A percentile compares a stretch with the other conserved stretches of the same genome.
Evolutionary conservation across 345 rosid genomes (phyloP).

Genomic region (Salix dunnii): DNA sequence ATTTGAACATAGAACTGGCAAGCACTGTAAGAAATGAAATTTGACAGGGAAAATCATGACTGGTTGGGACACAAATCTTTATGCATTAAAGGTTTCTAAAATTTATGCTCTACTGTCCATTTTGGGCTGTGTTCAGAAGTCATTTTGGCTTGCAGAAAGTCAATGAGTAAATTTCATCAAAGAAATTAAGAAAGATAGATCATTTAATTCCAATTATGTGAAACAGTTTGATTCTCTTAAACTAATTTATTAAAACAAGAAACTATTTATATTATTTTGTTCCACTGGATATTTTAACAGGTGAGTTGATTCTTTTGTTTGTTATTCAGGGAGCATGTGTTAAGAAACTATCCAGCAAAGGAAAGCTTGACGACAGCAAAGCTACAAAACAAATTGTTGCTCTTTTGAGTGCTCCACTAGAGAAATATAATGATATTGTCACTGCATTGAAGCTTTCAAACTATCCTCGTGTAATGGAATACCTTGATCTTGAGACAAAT

Average conservation of each 20-base stretch:
- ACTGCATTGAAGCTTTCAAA: slow-evolving; percentile 84
- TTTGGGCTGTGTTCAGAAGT: background rate
- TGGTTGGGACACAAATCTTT: background rate
- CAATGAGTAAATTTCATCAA: background rate
- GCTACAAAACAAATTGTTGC: slow-evolving; percentile 93
- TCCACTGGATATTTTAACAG: slow-evolving; percentile 1
- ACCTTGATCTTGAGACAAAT: slow-evolving; percentile 82
- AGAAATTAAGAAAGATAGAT: background rate
- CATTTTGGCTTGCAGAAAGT: background rate
- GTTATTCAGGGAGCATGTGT: slow-evolving; percentile 84
- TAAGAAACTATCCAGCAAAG: slow-evolving; percentile 66
- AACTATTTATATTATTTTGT: background rate
- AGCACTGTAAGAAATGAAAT: background rate
- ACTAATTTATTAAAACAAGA: no score
- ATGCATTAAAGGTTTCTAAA: background rate
- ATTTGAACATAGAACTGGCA: background rate
- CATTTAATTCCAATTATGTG: background rate
- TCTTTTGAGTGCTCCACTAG: slow-evolving; percentile 93
- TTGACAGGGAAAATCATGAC: background rate
- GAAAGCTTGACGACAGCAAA: slow-evolving; percentile 75
- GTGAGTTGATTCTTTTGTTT: background rate
- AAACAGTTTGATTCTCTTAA: background rate
- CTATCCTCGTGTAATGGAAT: slow-evolving; percentile 81
- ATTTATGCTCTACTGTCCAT: background rate
- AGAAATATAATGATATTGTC: slow-evolving; percentile 91